Percentiles rank a stretch among this genome's conserved stretches.
Evolutionary conservation across 129 eudicot species (phyloP).

Genomic region (Apium graveolens): DNA sequence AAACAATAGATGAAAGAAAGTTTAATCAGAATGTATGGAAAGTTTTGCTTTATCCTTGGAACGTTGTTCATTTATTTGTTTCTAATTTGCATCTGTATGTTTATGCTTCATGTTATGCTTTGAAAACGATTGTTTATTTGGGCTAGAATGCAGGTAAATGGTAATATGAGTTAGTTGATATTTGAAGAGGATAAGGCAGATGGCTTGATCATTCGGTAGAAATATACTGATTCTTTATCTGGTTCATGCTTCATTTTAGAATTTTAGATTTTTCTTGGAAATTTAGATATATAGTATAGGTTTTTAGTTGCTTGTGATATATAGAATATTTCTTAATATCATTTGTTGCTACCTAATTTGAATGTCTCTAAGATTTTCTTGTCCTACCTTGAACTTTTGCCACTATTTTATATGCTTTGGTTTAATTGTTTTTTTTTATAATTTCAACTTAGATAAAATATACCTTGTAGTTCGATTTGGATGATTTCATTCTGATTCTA

Average conservation of each 20-base stretch:
- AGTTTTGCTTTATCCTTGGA: neutral
- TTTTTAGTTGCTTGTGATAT: no score
- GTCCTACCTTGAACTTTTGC: constrained; percentile 3
- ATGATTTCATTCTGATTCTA: constrained; percentile 8
- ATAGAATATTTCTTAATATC: no score
- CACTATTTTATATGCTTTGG: constrained; percentile 11
- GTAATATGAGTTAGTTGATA: neutral
- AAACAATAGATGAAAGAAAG: neutral
- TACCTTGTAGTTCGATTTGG: no score
- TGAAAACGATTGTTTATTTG: neutral
- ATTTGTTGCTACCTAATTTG: neutral
- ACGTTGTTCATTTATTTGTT: neutral
- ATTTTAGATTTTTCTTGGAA: neutral
- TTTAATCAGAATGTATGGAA: constrained; percentile 8
- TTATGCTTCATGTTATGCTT: neutral
- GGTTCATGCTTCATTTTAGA: neutral
- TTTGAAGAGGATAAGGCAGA: neutral
- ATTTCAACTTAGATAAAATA: neutral
- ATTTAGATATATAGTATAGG: neutral
- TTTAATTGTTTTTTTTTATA: constrained; percentile 7
- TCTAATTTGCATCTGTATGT: neutral
- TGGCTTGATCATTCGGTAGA: neutral
- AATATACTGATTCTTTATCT: neutral
- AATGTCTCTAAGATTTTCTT: neutral
- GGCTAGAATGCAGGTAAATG: neutral